phyloP scores from a whole-genome alignment of 208 protist species.

The Paratrypanosoma confusum region DNA sequence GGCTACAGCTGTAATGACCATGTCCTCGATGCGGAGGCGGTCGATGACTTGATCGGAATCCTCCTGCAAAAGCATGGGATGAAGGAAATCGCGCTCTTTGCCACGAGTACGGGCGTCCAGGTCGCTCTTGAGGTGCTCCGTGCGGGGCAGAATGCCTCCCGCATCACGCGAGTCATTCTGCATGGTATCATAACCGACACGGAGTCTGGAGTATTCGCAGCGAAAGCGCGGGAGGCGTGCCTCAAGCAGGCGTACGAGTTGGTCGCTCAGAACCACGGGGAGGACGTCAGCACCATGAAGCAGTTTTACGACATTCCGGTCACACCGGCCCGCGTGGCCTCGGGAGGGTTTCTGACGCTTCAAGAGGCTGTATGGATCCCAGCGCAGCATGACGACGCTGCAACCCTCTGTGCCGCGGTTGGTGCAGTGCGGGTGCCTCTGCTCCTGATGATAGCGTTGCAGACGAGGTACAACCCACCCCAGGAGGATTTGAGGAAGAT shows the following conservation, averaged over 20 bases:
- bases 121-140: constrained; percentile 43
- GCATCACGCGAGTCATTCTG: constrained; percentile 52
- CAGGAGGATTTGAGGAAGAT: constrained; percentile 9
- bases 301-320: constrained; percentile 58
- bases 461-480: constrained; percentile 35
- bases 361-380: constrained; percentile 73
- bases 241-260: constrained; percentile 20
- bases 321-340: constrained; percentile 38
- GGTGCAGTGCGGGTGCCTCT: constrained; percentile 30
- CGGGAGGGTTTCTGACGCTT: constrained; percentile 33
- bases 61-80: constrained; percentile 39
- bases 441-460: constrained; percentile 41
- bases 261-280: constrained; percentile 19
- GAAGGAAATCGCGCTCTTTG: constrained; percentile 51
- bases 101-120: constrained; percentile 65
- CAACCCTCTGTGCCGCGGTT: constrained; percentile 17
- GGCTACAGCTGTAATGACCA: constrained; percentile 45
- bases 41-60: constrained; percentile 42
- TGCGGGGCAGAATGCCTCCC: constrained; percentile 10
- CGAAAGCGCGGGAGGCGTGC: constrained; percentile 15
- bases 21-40: constrained; percentile 51
- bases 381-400: constrained; percentile 15
- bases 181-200: constrained; percentile 45
- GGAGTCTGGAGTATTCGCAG: constrained; percentile 22
- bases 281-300: constrained; percentile 34